Conservation (phyloP, 768 basidiomycete genomes). For the Serendipita sp. region DNA sequence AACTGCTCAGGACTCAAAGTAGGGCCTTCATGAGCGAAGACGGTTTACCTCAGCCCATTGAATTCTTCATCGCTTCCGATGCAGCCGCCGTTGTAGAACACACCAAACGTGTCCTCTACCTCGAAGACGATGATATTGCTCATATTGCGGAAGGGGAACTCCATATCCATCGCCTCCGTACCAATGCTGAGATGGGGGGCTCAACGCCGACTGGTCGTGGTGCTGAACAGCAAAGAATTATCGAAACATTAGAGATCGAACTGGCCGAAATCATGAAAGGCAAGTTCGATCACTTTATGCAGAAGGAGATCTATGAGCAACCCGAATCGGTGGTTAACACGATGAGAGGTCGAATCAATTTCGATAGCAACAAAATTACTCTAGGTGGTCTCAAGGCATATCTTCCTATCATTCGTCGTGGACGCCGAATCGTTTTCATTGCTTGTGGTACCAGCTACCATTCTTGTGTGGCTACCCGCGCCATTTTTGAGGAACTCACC, state of each 20-base stretch:
- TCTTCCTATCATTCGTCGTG: slow-evolving; percentile 87
- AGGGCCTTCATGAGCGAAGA: slow-evolving; percentile 98
- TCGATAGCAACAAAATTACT: slow-evolving; percentile 78
- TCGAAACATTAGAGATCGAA: slow-evolving; percentile 96
- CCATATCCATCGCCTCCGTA: slow-evolving; percentile 94
- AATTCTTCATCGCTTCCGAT: slow-evolving; percentile 98
- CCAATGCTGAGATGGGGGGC: slow-evolving; percentile 48
- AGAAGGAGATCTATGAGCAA: slow-evolving; percentile 97
- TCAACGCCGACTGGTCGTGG: slow-evolving; percentile 38
- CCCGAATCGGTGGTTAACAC: slow-evolving; percentile 99
- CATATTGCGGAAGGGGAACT: slow-evolving; percentile 95
- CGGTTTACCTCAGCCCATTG: slow-evolving; percentile 95
- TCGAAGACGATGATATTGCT: slow-evolving; percentile 98
- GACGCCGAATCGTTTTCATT: slow-evolving; percentile 86
- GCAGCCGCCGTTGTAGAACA: slow-evolving; percentile 94
- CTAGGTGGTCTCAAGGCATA: slow-evolving; percentile 92
- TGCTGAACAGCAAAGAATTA: slow-evolving; percentile 66
- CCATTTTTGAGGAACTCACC: slow-evolving; percentile 96
- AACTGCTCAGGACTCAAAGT: slow-evolving; percentile 84
- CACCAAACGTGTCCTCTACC: slow-evolving; percentile 96
- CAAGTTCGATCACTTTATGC: slow-evolving; percentile 99
- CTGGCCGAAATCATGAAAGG: slow-evolving; percentile 99
- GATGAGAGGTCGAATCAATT: slow-evolving; percentile 99
- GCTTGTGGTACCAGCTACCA: slow-evolving; percentile 99
- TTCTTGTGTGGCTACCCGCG: slow-evolving; percentile 88